Percentiles rank a stretch among this genome's conserved stretches.
phyloP scores from a whole-genome alignment of 2,329 filamentous ascomycete species.

The Gnomoniopsis smithogilvyi region DNA sequence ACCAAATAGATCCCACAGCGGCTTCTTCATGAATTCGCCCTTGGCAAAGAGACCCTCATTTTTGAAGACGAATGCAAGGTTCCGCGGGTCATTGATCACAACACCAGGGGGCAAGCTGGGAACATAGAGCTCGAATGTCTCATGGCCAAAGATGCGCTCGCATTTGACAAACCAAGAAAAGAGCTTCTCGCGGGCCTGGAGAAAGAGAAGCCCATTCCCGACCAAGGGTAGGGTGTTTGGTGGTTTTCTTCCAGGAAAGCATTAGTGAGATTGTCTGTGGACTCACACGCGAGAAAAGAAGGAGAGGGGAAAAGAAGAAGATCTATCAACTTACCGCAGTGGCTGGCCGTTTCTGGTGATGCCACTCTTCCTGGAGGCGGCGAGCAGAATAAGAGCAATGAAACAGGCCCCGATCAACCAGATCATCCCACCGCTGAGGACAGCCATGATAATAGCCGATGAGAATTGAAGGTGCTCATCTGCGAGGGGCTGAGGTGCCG shows the following conservation, averaged over 20 bases:
- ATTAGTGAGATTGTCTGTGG: constrained; percentile 1
- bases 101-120: constrained; percentile 61
- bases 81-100: constrained; percentile 59
- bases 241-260: constrained; percentile 34
- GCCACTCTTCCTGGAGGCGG: constrained; percentile 13
- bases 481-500: background rate
- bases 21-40: constrained; percentile 57
- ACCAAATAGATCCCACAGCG: constrained; percentile 62
- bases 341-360: constrained; percentile 19
- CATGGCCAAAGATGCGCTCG: constrained; percentile 52
- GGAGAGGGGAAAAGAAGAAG: background rate
- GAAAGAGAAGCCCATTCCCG: constrained; percentile 60
- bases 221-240: constrained; percentile 51
- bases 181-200: constrained; percentile 56
- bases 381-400: constrained; percentile 12
- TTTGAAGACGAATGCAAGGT: constrained; percentile 61
- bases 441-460: constrained; percentile 2
- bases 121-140: constrained; percentile 61
- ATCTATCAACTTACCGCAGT: constrained; percentile 13
- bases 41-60: constrained; percentile 60
- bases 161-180: constrained; percentile 62
- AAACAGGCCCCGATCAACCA: constrained; percentile 9
- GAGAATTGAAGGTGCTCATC: background rate
- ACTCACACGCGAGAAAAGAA: background rate
- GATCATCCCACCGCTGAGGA: background rate